Percentiles rank a stretch among this genome's conserved stretches.
Conservation (phyloP, 257 asterid species). For the Marsdenia floribunda region DNA sequence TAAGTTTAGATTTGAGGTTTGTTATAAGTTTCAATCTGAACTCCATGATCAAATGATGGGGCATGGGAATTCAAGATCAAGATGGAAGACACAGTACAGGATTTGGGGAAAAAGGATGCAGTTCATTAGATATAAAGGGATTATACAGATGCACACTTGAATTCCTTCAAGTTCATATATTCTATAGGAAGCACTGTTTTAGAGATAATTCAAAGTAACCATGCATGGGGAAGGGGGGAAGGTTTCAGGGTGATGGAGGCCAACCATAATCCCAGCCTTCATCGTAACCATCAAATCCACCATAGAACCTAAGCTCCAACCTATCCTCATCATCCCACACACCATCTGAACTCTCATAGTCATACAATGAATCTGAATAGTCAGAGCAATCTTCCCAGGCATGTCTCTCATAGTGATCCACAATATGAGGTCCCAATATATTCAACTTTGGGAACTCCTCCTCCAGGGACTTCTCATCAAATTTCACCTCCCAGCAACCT, state of each 20-base stretch:
- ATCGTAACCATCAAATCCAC: slow-evolving; percentile 23
- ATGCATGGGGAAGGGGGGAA: not conserved
- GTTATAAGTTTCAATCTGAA: not conserved
- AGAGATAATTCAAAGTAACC: not conserved
- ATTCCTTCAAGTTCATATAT: not conserved
- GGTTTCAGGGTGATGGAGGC: slow-evolving; percentile 45
- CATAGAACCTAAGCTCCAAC: slow-evolving; percentile 35
- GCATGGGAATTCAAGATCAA: not conserved
- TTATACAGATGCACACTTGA: not conserved
- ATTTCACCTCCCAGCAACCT: slow-evolving; percentile 50
- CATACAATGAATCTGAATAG: slow-evolving; percentile 32
- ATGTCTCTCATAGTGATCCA: slow-evolving; percentile 32
- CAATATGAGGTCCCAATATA: slow-evolving; percentile 36
- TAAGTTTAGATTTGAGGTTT: not conserved
- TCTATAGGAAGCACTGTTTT: not conserved
- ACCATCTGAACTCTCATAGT: slow-evolving; percentile 35
- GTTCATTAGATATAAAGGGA: not conserved
- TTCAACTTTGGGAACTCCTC: slow-evolving; percentile 31
- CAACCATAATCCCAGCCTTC: slow-evolving; percentile 34
- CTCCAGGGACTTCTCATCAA: slow-evolving; percentile 33
- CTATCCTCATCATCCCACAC: slow-evolving; percentile 35
- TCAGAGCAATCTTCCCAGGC: slow-evolving; percentile 39
- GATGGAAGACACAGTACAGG: not conserved
- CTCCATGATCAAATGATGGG: not conserved
- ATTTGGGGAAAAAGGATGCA: not conserved